Conservation (phyloP, 2,329 filamentous ascomycete genomes). For the Aspergillus spinulosporus region DNA sequence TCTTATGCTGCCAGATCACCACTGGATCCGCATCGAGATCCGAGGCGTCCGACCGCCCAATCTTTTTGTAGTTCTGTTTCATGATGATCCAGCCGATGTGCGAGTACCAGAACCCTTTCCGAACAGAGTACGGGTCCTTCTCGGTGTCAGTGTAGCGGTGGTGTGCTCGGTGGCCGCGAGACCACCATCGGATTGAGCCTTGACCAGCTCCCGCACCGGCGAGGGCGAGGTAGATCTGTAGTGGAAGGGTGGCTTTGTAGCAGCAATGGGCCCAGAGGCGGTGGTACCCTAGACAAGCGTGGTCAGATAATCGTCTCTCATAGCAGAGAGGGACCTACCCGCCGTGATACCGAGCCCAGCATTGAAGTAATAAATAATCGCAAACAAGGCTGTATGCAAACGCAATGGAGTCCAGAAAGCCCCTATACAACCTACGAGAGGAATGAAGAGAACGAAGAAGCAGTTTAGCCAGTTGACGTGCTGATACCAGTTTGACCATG, state of each 20-base stretch:
- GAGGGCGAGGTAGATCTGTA: slow-evolving; percentile 15
- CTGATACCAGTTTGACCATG: slow-evolving; percentile 76
- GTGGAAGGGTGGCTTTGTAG: slow-evolving; percentile 15
- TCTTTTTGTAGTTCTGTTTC: slow-evolving; percentile 16
- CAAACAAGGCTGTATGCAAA: slow-evolving; percentile 66
- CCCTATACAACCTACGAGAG: slow-evolving; percentile 67
- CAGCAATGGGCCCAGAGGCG: slow-evolving; percentile 20
- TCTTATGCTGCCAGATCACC: slow-evolving; percentile 19
- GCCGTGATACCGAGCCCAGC: slow-evolving; percentile 74
- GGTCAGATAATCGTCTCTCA: neutral
- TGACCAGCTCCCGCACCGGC: slow-evolving; percentile 15
- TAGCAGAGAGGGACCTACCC: slow-evolving; percentile 47
- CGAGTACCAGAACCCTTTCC: slow-evolving; percentile 18
- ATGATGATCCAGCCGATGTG: slow-evolving; percentile 23
- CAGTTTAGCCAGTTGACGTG: slow-evolving; percentile 90
- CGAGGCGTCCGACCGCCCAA: slow-evolving; percentile 14
- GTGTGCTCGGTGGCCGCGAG: slow-evolving; percentile 18
- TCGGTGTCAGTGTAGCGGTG: slow-evolving; percentile 24
- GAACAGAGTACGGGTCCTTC: slow-evolving; percentile 19
- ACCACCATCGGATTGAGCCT: slow-evolving; percentile 20
- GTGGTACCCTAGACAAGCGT: slow-evolving; percentile 62
- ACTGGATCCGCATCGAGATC: slow-evolving; percentile 19
- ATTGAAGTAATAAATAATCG: slow-evolving; percentile 75
- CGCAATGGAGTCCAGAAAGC: slow-evolving; percentile 74
- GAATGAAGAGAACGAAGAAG: slow-evolving; percentile 72